Evolutionary conservation across 108 stramenopile species (phyloP), one percentile per base, ranked within the genome.

Genomic region (Asterionellopsis glacialis): DNA sequence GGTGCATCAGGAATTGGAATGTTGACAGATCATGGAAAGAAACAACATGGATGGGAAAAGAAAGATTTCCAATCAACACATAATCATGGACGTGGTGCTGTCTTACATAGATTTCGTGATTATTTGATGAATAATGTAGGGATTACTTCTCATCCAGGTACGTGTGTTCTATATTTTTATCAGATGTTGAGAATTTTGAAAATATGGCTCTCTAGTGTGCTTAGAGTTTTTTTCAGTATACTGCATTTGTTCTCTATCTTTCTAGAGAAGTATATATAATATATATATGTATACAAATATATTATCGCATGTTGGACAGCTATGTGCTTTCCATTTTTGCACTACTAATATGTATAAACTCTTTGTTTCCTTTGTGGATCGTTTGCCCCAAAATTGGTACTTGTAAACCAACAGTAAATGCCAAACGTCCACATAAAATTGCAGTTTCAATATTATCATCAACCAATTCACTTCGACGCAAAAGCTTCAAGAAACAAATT

Each of bases 21-120:
- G 50, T 59, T 84, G 52, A 73, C 72, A 15, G 83, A 84, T 66
- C 83, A 84, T 65, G 79, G 79, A 11, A 21, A 47, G 27, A 81
- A 81, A 51, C 44, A 67, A 1, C 84, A 85, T 66, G 84, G 84
- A 41, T 79, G 80, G 78, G 66, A 74, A 10, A 51, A 65, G 19
- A 42, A 59, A 15, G 83, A 84, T 51, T 84, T 75, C 53, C 38
- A 68, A 56, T 41, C 57, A 18, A 75, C 77, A 5, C 73, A 76
- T 48, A 84, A 81, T 55, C 43, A 64, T 27, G 83, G 83, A 57
- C 64, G 79, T 41, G 83, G 83, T 51, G 72, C 66, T 0, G 43
- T 62, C 57, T 33, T 84, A 42, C 73, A 70, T 51, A 70, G 74
- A 21, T 84, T 84, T 67, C 76, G 79, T 26, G 69, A 75, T 50